phyloP scores from a whole-genome alignment of 768 basidiomycete genomes.

The Auriscalpium vulgare region DNA sequence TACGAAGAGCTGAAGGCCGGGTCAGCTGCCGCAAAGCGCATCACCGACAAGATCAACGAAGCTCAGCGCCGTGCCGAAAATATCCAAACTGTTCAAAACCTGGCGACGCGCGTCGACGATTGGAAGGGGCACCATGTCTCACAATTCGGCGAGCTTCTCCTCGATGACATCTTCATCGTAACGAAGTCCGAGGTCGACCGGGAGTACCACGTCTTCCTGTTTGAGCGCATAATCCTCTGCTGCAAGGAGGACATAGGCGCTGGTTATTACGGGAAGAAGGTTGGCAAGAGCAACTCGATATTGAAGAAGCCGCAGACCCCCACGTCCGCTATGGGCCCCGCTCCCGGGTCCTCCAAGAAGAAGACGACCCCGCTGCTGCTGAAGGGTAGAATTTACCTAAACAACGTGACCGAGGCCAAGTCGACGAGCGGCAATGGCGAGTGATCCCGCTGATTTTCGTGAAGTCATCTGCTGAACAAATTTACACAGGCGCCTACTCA shows the following conservation, averaged over 20 bases:
- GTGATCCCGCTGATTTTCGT: slow-evolving; percentile 22
- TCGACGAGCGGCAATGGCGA: slow-evolving; percentile 48
- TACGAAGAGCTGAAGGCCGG: slow-evolving; percentile 80
- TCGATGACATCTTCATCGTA: slow-evolving; percentile 93
- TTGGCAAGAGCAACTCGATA: slow-evolving; percentile 79
- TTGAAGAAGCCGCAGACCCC: slow-evolving; percentile 71
- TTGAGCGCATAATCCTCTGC: slow-evolving; percentile 97
- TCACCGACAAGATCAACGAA: slow-evolving; percentile 94
- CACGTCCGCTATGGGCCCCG: slow-evolving; percentile 39
- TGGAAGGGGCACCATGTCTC: slow-evolving; percentile 98
- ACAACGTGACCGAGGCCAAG: slow-evolving; percentile 81
- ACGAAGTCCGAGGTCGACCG: slow-evolving; percentile 95
- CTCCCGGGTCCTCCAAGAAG: slow-evolving; percentile 52
- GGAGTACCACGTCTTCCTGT: slow-evolving; percentile 97
- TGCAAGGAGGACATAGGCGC: slow-evolving; percentile 79
- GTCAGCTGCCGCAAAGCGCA: slow-evolving; percentile 80
- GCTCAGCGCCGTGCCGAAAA: slow-evolving; percentile 90
- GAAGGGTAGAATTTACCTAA: slow-evolving; percentile 95
- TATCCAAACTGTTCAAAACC: slow-evolving; percentile 78
- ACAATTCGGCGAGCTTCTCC: slow-evolving; percentile 88
- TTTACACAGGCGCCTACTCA: slow-evolving; percentile 49
- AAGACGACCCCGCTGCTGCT: slow-evolving; percentile 77
- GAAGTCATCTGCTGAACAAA: not conserved
- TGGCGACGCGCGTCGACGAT: slow-evolving; percentile 84
- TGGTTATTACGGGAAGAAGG: slow-evolving; percentile 53